These are phyloP conservation scores for Collariella sp. DNA, from an alignment of 495 filamentous ascomycete species.

Conservation along the genomic window DNA sequence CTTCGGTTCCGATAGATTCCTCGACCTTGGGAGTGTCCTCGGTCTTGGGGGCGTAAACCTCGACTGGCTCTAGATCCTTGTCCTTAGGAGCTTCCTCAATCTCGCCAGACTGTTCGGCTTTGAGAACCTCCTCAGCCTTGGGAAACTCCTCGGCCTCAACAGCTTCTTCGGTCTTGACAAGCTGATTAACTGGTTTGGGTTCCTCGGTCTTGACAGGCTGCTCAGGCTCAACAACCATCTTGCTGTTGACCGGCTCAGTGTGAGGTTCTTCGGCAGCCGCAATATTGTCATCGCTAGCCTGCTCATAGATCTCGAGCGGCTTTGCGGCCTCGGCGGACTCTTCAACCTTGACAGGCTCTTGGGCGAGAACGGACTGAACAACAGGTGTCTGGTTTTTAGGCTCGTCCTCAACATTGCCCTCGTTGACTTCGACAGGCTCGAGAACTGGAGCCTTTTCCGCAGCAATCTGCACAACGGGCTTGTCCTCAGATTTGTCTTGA, in stretches of 20 bases:
- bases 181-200: neutral
- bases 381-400: too few relatives aligned
- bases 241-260: neutral
- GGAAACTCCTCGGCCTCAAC: neutral
- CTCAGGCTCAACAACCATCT: neutral
- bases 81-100: neutral
- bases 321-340: neutral
- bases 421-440: neutral
- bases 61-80: neutral
- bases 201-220: neutral
- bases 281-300: neutral
- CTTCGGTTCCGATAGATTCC: neutral
- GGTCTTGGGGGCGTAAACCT: neutral
- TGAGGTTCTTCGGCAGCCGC: neutral
- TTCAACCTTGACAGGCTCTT: slow-evolving; percentile 9
- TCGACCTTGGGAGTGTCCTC: neutral
- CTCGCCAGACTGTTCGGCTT: neutral
- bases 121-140: neutral
- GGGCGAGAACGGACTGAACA: neutral
- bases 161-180: slow-evolving; percentile 6
- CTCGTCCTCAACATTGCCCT: neutral
- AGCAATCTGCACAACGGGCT: neutral
- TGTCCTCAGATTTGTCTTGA: neutral
- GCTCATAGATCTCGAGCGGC: neutral
- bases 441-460: neutral